Base-by-base conservation (phyloP, 345 rosid genomes). In the Populus ilicifolia region DNA sequence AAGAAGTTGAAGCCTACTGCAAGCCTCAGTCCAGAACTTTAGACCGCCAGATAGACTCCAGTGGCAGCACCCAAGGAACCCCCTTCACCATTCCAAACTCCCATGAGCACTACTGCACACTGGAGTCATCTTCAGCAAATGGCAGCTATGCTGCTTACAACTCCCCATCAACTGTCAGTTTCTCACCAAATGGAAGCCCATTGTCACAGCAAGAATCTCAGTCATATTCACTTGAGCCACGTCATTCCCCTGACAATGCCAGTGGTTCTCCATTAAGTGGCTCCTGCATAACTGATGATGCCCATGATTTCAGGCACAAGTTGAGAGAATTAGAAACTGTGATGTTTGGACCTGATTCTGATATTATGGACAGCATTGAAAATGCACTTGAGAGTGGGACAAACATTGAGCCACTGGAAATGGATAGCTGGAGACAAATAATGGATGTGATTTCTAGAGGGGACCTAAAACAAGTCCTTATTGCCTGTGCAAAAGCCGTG, bases 331-430 rank as follows among this genome's bases (percentile, higher is more conserved):
- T 94, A 25, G 97, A 94, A 80, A 88, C 87, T 12, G 94, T 78
- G 67, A 93, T 94, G 97, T 80, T 94, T 78, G 98, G 95, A 44
- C 93, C 97, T 6, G 98, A 94, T 80, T 85, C 89, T 50, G 89
- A 87, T 76, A 75, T 86, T 63, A 78, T 84, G 48, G 86, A 85
- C 72, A 80, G 85, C 70, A 79, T 83, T 63, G 83, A 86, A 63
- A 86, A 84, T 77, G 70, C 62, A 69, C 52, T 82, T 23, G 83
- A 71, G 66, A 69, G 52, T 52, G 82, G 80, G 73, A 75, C 73
- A 20, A 52, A 48, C 67, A 61, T 65, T 5, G 74, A 71, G 44
- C 77, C 80, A 25, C 74, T 78, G 8, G 87, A 75, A 63, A 84
- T 85, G 81, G 87, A 82, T 50, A 77, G 72, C 75, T 90, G 88